These are phyloP conservation scores for Aspergillus hancockii DNA, from an alignment of 495 filamentous ascomycete genomes.

Conservation along the genomic window DNA sequence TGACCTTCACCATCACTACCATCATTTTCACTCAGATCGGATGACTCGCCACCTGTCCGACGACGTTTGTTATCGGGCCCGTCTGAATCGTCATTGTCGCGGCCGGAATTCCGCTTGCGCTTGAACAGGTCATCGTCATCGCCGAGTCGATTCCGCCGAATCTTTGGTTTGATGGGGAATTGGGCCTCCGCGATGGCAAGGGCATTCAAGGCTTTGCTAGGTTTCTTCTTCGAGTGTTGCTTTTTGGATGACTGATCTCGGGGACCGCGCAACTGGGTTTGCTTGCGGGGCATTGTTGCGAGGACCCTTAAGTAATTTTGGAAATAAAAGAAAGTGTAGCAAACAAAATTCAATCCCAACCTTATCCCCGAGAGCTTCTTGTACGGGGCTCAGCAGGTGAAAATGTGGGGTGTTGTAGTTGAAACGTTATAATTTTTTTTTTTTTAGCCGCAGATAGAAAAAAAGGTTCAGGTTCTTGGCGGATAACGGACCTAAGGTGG, in stretches of 20 bases:
- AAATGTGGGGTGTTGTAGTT: constrained; percentile 17
- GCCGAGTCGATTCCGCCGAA: constrained; percentile 60
- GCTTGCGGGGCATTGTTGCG: constrained; percentile 65
- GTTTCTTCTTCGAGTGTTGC: constrained; percentile 47
- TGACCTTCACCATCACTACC: constrained; percentile 88
- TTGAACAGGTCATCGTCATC: constrained; percentile 51
- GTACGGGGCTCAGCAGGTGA: background rate
- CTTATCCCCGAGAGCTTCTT: background rate
- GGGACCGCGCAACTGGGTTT: constrained; percentile 50
- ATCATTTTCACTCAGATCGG: constrained; percentile 45
- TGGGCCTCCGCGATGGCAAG: constrained; percentile 78
- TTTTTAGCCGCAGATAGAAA: constrained; percentile 19
- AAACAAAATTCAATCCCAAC: background rate
- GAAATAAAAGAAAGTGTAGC: background rate
- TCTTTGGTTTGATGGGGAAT: constrained; percentile 48
- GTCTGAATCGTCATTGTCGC: constrained; percentile 50
- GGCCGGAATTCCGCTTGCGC: constrained; percentile 42
- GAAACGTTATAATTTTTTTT: constrained; percentile 33
- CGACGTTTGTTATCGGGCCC: constrained; percentile 49
- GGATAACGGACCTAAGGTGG: constrained; percentile 23
- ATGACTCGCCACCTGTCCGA: constrained; percentile 34
- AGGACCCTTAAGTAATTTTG: constrained; percentile 3
- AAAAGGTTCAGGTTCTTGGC: constrained; percentile 46
- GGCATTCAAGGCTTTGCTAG: constrained; percentile 71
- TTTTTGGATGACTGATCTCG: constrained; percentile 52